These are phyloP conservation scores for Beauveria asiatica DNA, from an alignment of 2,329 filamentous ascomycete genomes.

Conservation along the genomic window DNA sequence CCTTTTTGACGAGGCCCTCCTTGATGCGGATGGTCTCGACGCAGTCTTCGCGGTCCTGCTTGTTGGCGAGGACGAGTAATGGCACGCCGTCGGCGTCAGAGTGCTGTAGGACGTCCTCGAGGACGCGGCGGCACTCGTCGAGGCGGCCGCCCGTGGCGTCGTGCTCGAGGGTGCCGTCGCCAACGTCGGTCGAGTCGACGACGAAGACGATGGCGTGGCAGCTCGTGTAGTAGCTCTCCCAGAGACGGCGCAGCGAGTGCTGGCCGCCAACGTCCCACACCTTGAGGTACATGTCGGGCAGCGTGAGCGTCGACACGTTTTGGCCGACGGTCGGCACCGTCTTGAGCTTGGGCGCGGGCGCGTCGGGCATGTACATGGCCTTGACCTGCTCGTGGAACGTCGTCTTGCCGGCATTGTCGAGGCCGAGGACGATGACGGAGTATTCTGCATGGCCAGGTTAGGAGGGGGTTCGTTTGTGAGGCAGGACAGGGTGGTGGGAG, in stretches of 20 bases:
- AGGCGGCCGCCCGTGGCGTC: slow-evolving; percentile 53
- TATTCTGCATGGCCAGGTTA: slow-evolving; percentile 55
- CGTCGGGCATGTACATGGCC: slow-evolving; percentile 63
- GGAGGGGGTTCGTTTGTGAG: neutral
- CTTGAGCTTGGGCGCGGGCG: slow-evolving; percentile 59
- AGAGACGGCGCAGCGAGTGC: slow-evolving; percentile 76
- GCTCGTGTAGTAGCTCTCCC: slow-evolving; percentile 90
- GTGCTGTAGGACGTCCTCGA: slow-evolving; percentile 84
- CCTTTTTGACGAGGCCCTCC: slow-evolving; percentile 88
- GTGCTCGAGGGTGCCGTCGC: slow-evolving; percentile 62
- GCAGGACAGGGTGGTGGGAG: neutral
- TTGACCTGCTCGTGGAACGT: slow-evolving; percentile 97
- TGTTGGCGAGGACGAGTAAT: slow-evolving; percentile 87
- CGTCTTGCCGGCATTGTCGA: slow-evolving; percentile 97
- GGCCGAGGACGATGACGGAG: slow-evolving; percentile 90
- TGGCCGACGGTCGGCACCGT: slow-evolving; percentile 96
- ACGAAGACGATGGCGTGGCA: slow-evolving; percentile 98
- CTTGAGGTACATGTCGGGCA: slow-evolving; percentile 94
- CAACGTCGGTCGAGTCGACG: slow-evolving; percentile 89
- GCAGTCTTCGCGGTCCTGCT: slow-evolving; percentile 95
- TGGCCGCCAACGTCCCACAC: slow-evolving; percentile 98
- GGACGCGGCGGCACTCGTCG: slow-evolving; percentile 79
- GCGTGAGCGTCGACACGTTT: slow-evolving; percentile 84
- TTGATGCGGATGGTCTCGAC: slow-evolving; percentile 97
- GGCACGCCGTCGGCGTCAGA: slow-evolving; percentile 87